phyloP scores from a whole-genome alignment of 139 green algal genomes.

The Chlorella sp. region DNA sequence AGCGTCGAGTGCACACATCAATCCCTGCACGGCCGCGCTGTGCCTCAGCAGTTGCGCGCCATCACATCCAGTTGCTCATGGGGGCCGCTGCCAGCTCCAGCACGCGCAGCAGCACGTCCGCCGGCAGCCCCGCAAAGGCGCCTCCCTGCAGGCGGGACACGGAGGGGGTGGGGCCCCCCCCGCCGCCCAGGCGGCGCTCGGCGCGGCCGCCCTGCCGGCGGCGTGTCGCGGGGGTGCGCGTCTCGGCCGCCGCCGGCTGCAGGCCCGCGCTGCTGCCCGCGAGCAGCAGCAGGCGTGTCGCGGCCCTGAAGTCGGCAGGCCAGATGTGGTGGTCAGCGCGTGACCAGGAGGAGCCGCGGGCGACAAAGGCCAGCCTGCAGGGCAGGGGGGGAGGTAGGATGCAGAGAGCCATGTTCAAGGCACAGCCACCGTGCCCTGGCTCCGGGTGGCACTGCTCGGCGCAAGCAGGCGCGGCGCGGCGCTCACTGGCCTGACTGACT shows the following conservation, averaged over 20 bases:
- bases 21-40: no score
- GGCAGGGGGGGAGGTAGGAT: no score
- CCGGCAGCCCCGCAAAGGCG: background rate
- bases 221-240: background rate
- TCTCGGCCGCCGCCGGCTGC: background rate
- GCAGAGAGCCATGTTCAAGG: no score
- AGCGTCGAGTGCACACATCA: no score
- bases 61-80: background rate
- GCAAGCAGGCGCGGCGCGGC: no score
- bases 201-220: background rate
- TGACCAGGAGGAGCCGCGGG: background rate
- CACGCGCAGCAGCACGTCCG: background rate
- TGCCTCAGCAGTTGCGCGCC: no score
- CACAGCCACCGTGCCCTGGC: no score
- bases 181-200: background rate
- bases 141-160: no score
- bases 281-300: background rate
- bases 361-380: slow-evolving; percentile 1
- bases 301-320: background rate
- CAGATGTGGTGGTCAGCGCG: background rate
- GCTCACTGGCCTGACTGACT: no score
- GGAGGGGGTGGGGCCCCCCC: no score
- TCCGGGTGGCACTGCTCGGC: no score
- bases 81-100: background rate
- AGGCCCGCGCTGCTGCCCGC: background rate